phyloP scores from a whole-genome alignment of 495 filamentous ascomycete genomes.

The Aspergillus kassunensis region DNA sequence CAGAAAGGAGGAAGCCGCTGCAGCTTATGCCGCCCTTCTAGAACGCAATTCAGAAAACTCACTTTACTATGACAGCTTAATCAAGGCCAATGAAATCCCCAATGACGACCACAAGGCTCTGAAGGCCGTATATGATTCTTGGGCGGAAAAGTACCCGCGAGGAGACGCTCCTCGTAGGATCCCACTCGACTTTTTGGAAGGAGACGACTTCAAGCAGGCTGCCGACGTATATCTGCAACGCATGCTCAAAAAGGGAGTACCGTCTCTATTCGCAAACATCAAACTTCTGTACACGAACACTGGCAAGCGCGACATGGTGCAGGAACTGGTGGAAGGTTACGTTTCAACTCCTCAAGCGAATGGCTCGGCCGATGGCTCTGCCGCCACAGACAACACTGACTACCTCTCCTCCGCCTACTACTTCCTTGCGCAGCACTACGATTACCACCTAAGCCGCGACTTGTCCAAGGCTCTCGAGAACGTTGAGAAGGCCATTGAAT shows the following conservation, averaged over 20 bases:
- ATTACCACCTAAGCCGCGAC: constrained; percentile 83
- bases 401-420: constrained; percentile 78
- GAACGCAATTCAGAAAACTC: constrained; percentile 85
- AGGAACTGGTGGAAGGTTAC: constrained; percentile 76
- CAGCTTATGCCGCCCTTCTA: constrained; percentile 74
- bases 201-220: constrained; percentile 73
- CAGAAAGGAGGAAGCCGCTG: constrained; percentile 73
- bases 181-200: constrained; percentile 85
- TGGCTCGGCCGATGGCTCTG: constrained; percentile 33
- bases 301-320: constrained; percentile 70
- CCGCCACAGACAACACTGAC: constrained; percentile 50
- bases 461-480: constrained; percentile 74
- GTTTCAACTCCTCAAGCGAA: constrained; percentile 46
- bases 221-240: constrained; percentile 77
- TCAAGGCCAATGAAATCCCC: constrained; percentile 60
- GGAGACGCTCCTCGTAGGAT: constrained; percentile 82
- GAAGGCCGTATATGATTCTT: constrained; percentile 72
- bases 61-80: constrained; percentile 77
- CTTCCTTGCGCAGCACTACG: constrained; percentile 95
- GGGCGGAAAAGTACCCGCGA: constrained; percentile 73
- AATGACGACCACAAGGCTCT: constrained; percentile 58
- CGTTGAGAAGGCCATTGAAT: constrained; percentile 74
- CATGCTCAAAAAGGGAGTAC: constrained; percentile 93
- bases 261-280: constrained; percentile 92
- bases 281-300: constrained; percentile 81